Conservation (phyloP, 805 yeast genomes). For the Lachancea kluyveri region DNA sequence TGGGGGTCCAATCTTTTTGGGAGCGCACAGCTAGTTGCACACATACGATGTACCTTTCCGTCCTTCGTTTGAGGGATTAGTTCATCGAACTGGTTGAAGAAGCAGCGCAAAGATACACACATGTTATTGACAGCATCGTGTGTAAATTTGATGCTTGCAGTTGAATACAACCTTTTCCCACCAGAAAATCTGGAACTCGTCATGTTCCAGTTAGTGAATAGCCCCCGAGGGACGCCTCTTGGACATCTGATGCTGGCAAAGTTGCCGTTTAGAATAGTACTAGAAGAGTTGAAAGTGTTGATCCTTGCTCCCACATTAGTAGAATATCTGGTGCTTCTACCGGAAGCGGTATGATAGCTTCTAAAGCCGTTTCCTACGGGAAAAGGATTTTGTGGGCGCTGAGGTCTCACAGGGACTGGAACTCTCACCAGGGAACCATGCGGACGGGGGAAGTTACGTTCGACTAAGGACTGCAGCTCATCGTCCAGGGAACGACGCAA, state of each 20-base stretch:
- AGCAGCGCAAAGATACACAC: conserved; percentile 42
- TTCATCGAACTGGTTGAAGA: conserved; percentile 30
- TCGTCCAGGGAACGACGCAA: conserved; percentile 16
- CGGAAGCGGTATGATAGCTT: no score
- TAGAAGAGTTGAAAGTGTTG: no score
- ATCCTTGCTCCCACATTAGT: no score
- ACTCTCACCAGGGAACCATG: conserved; percentile 10
- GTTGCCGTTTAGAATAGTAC: no score
- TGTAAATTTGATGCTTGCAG: conserved; percentile 24
- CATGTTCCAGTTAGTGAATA: conserved; percentile 20
- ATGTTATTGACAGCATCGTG: conserved; percentile 55
- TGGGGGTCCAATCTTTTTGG: conserved; percentile 5
- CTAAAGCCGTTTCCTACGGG: conserved; percentile 4
- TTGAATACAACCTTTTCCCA: conserved; percentile 17
- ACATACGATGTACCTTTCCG: conserved; percentile 12
- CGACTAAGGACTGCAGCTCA: conserved; percentile 13
- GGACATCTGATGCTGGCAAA: conserved; percentile 10
- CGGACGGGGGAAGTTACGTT: conserved; percentile 12
- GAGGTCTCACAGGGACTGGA: conserved; percentile 15
- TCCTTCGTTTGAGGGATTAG: conserved; percentile 15
- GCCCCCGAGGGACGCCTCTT: conserved; percentile 16
- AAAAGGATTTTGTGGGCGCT: conserved; percentile 7
- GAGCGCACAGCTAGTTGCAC: conserved; percentile 14
- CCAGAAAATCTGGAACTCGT: conserved; percentile 7
- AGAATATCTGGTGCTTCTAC: no score